Conservation (phyloP, 331 rosid species). For the Pyracantha coccinea region DNA sequence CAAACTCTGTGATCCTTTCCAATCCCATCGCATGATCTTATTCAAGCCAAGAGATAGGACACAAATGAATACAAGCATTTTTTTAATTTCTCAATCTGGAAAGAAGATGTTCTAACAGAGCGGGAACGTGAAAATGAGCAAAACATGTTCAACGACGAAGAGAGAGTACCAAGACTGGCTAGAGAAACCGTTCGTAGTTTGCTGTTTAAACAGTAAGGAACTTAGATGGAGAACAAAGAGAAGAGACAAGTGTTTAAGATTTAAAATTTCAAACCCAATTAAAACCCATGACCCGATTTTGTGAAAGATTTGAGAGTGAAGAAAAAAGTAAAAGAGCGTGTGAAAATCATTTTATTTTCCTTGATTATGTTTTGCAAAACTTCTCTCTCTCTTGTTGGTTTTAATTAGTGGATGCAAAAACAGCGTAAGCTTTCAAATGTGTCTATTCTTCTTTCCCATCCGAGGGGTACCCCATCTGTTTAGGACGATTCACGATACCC, state of each 20-base stretch:
- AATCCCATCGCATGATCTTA: background rate
- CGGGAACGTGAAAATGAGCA: background rate
- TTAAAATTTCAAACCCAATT: background rate
- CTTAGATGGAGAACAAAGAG: background rate
- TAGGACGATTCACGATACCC: slow-evolving; percentile 1
- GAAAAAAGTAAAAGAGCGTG: background rate
- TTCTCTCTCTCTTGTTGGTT: background rate
- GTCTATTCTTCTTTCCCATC: background rate
- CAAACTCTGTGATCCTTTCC: background rate
- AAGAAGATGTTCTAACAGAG: background rate
- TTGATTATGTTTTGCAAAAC: background rate
- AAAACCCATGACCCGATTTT: background rate
- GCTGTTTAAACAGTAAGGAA: too few relatives aligned
- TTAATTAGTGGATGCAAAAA: slow-evolving; percentile 4
- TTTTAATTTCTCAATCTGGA: background rate
- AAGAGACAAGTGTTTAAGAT: background rate
- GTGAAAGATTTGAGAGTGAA: background rate
- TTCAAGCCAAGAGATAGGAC: background rate
- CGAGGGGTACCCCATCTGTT: background rate
- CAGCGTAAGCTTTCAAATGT: background rate
- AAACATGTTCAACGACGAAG: background rate
- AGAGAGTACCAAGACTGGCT: too few relatives aligned
- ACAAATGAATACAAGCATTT: background rate
- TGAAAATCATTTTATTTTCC: background rate
- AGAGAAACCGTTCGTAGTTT: too few relatives aligned